Evolutionary conservation across 441 rosid species (phyloP).

Genomic region (Adansonia madagascariensis): DNA sequence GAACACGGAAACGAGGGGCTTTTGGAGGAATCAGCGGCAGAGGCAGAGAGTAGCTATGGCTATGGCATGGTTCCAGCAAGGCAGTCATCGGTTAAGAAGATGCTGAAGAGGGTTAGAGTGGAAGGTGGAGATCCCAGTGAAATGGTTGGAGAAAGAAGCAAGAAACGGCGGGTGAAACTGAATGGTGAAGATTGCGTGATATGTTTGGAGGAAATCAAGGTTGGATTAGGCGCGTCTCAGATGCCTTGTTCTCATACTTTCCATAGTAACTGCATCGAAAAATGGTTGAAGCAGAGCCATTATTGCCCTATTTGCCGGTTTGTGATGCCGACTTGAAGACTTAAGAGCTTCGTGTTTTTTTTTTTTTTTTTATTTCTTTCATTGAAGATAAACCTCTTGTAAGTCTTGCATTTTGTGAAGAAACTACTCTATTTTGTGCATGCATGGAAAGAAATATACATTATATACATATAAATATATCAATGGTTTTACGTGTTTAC

Average conservation of each 20-base stretch:
- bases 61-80: background rate
- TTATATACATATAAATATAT: too few relatives aligned
- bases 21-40: background rate
- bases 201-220: constrained; percentile 12
- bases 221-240: background rate
- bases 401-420: too few relatives aligned
- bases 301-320: background rate
- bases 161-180: background rate
- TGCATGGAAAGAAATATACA: too few relatives aligned
- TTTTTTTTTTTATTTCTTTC: background rate
- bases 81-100: background rate
- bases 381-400: too few relatives aligned
- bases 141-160: background rate
- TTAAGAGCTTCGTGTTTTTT: background rate
- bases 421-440: too few relatives aligned
- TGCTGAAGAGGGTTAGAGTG: background rate
- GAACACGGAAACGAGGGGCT: background rate
- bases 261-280: background rate
- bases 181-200: background rate
- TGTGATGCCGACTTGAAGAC: background rate
- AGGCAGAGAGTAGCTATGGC: too few relatives aligned
- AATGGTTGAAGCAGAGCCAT: background rate
- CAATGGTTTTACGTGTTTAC: too few relatives aligned
- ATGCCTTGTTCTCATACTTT: constrained; percentile 4
- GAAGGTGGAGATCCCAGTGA: background rate